These are phyloP conservation scores for Solanum lycopersicoides DNA, from an alignment of 257 asterid species.

Conservation along the genomic window DNA sequence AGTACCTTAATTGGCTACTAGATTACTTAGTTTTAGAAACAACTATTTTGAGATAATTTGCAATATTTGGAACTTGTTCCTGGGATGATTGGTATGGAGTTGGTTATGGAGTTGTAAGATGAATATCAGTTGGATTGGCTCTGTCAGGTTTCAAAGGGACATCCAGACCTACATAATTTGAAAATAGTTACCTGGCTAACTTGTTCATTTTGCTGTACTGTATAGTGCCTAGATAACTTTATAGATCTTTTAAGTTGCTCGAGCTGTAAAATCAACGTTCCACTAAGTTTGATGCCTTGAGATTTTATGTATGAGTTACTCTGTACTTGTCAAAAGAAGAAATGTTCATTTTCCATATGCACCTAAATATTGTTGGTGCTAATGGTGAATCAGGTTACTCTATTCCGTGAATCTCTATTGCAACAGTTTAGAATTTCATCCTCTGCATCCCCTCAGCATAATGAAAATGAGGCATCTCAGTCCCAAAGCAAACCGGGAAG, in stretches of 20 bases:
- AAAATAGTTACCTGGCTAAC: background rate
- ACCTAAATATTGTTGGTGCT: background rate
- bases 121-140: background rate
- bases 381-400: conserved; percentile 32
- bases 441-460: conserved; percentile 42
- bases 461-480: conserved; percentile 34
- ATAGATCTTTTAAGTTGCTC: background rate
- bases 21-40: background rate
- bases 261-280: background rate
- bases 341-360: background rate
- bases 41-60: background rate
- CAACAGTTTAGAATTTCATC: conserved; percentile 49
- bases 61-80: background rate
- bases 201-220: background rate
- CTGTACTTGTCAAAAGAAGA: background rate
- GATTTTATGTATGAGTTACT: background rate
- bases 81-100: background rate
- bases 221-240: background rate
- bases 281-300: background rate
- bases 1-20: background rate
- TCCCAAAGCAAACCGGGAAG: conserved; percentile 21
- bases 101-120: background rate
- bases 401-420: conserved; percentile 20
- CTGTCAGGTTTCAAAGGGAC: background rate
- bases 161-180: background rate